Conservation (phyloP, 257 asterid genomes). For the Gardenia jasminoides region DNA sequence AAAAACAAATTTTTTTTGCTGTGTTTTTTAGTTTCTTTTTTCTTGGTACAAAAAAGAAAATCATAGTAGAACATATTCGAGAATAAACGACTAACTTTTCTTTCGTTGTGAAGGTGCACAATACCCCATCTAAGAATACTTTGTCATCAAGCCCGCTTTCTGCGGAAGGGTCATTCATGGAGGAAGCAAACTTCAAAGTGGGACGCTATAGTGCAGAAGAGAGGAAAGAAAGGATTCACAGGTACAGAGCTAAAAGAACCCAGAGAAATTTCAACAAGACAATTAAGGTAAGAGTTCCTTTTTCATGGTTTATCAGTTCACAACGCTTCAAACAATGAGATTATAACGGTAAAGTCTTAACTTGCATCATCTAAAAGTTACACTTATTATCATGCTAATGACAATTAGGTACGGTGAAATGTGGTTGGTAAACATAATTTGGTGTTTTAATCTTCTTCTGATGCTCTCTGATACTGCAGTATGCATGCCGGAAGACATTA, state of each 20-base stretch:
- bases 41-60: neutral
- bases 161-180: conserved; percentile 47
- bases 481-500: conserved; percentile 83
- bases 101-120: conserved; percentile 42
- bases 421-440: neutral
- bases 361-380: neutral
- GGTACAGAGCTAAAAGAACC: conserved; percentile 76
- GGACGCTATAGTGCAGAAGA: conserved; percentile 68
- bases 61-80: neutral
- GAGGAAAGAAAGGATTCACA: conserved; percentile 70
- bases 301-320: neutral
- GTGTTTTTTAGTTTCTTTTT: neutral
- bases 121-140: conserved; percentile 31
- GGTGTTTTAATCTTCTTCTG: neutral
- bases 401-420: neutral
- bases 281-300: conserved; percentile 49
- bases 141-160: conserved; percentile 64
- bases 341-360: neutral
- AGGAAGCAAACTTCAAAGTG: conserved; percentile 66
- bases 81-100: neutral
- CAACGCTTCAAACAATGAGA: neutral
- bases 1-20: neutral
- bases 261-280: conserved; percentile 89
- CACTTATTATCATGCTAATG: neutral
- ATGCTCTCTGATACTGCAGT: conserved; percentile 30